These are phyloP conservation scores for Hyaloscypha variabilis DNA, from an alignment of 495 filamentous ascomycete species.

Conservation along the genomic window DNA sequence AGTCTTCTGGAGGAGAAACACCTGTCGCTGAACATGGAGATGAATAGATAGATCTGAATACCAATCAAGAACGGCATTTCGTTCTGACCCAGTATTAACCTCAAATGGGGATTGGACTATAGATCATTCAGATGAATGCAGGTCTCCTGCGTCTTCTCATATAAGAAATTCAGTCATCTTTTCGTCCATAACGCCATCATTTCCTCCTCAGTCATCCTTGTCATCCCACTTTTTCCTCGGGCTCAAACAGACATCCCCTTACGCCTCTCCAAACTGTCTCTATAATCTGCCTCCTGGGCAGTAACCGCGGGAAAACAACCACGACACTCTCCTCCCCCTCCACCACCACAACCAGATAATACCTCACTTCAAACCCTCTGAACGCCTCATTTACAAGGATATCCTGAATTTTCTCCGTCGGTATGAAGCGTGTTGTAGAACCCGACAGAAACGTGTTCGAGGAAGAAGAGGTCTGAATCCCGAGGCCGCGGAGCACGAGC, in stretches of 20 bases:
- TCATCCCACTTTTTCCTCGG: conserved; percentile 40
- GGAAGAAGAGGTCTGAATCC: conserved; percentile 83
- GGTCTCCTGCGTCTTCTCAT: neutral
- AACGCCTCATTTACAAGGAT: conserved; percentile 96
- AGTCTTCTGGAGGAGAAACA: conserved; percentile 26
- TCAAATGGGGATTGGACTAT: too few relatives aligned
- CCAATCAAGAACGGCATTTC: neutral
- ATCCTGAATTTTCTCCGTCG: conserved; percentile 87
- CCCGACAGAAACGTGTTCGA: conserved; percentile 62
- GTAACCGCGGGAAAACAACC: conserved; percentile 86
- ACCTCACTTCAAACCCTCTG: conserved; percentile 86
- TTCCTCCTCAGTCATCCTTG: neutral
- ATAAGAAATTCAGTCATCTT: neutral
- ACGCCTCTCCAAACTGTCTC: conserved; percentile 85
- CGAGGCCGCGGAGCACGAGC: conserved; percentile 84
- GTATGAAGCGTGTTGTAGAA: conserved; percentile 84
- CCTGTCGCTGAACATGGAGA: conserved; percentile 28
- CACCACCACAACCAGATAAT: conserved; percentile 88
- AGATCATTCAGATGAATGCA: neutral
- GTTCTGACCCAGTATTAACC: too few relatives aligned
- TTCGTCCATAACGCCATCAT: neutral
- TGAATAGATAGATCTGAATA: conserved; percentile 20
- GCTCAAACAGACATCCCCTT: conserved; percentile 75
- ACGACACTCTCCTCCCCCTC: conserved; percentile 87
- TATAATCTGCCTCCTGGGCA: conserved; percentile 71